A percentile compares a stretch with the other conserved stretches of the same genome.
Conservation (phyloP, 2,329 filamentous ascomycete species). For the Fusarium sp. region DNA sequence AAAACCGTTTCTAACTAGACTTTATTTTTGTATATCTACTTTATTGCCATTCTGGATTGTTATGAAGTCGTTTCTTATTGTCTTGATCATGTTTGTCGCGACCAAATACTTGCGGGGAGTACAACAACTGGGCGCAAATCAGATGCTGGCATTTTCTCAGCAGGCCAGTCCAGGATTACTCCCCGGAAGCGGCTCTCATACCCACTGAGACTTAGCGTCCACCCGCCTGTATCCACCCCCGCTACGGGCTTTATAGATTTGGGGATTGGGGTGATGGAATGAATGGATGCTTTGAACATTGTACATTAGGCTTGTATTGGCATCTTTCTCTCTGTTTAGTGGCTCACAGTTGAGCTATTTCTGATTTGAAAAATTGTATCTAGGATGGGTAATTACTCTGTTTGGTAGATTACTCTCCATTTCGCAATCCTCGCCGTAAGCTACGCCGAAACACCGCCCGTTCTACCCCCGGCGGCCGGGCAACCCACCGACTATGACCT, state of each 20-base stretch:
- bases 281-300: not conserved
- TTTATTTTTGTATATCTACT: not conserved
- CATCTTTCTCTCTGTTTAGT: not conserved
- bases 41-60: not conserved
- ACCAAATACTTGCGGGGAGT: constrained; percentile 18
- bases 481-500: constrained; percentile 41
- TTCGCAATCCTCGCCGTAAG: constrained; percentile 41
- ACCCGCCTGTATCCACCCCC: constrained; percentile 40
- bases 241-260: constrained; percentile 24
- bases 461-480: constrained; percentile 38
- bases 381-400: not conserved
- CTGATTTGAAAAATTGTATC: not conserved
- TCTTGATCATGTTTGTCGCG: constrained; percentile 12
- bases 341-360: not conserved
- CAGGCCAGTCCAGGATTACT: constrained; percentile 33
- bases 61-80: not conserved
- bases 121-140: constrained; percentile 40
- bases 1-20: accelerated
- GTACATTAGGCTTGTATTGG: not conserved
- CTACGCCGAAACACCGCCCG: constrained; percentile 45
- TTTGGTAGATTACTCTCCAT: not conserved
- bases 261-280: constrained; percentile 15
- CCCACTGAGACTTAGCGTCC: constrained; percentile 37
- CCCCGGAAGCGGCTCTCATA: constrained; percentile 41
- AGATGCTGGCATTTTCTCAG: constrained; percentile 47